Conservation (phyloP, 202 grass and related monocot genomes). For the Elaeis oleifera region DNA sequence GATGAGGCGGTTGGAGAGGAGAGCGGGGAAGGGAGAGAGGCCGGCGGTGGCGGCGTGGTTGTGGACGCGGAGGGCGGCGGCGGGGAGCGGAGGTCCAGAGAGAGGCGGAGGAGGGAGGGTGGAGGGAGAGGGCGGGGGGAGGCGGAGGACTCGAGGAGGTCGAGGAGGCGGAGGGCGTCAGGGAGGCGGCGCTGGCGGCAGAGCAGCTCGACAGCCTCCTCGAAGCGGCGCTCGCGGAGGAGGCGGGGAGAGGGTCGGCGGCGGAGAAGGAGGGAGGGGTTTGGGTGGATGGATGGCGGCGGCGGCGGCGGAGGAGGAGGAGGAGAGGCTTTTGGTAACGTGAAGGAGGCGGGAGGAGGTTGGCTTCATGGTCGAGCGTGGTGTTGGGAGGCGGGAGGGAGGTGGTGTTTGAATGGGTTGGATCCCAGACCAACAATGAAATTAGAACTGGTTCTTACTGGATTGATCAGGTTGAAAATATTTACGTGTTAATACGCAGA, state of each 20-base stretch:
- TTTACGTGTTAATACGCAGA: too few relatives aligned
- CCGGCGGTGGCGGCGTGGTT: conserved; percentile 33
- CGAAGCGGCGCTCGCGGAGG: conserved; percentile 2
- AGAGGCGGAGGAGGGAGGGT: conserved; percentile 20
- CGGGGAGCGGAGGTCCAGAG: conserved; percentile 31
- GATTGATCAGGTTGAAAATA: too few relatives aligned
- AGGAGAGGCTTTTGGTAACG: neutral
- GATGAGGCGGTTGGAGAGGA: conserved; percentile 38
- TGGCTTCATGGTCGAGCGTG: too few relatives aligned
- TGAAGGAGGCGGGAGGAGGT: neutral
- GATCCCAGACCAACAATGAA: too few relatives aligned
- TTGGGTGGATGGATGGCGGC: neutral
- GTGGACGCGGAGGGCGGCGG: conserved; percentile 33
- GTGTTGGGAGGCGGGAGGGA: too few relatives aligned
- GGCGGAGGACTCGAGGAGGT: too few relatives aligned
- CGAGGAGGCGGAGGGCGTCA: too few relatives aligned
- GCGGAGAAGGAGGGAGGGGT: conserved; percentile 37
- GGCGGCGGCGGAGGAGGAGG: too few relatives aligned
- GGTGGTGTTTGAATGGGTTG: too few relatives aligned
- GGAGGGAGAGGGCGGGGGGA: too few relatives aligned
- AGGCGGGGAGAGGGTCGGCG: conserved; percentile 27
- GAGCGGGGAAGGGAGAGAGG: conserved; percentile 37
- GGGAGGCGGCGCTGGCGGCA: conserved; percentile 24
- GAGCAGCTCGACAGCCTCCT: conserved; percentile 50
- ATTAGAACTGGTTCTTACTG: too few relatives aligned